Base-by-base conservation (phyloP, 768 basidiomycete species). In the Tephrocybe rancida region DNA sequence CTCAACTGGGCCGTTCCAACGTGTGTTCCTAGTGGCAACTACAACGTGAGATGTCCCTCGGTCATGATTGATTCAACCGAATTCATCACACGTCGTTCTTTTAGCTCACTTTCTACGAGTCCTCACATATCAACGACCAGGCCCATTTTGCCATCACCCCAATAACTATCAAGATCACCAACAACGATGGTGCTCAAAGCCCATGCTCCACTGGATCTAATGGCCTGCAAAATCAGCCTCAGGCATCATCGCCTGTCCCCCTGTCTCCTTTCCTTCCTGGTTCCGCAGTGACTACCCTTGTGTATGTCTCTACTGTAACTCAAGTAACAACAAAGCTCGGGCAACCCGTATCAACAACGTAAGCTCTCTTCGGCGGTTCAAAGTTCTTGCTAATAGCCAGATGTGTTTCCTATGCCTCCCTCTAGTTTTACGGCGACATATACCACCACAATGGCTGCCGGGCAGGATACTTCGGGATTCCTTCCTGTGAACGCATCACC, bases 101-200 rank as follows among this genome's bases (percentile, higher is more conserved):
- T 10, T 48, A 82, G 79, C 60, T 79, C 34, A 80, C 78, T 1
- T 68, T 78, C 44, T 80, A 81, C 55, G 80, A 82, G 56, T 54
- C 60, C 3, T 73, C 73, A 2, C 64, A 65, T 22, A 62, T 74
- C 32, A 64, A 74, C 26, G 64, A 62, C 24, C 44, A 62, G 21
- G 57, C 59, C 10, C 70, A 62, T 53, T 79, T 76, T 51, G 62
- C 70, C 18, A 77, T 79, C 50, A 77, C 75, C 13, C 67, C 73
- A 3, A 63, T 80, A 19, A 67, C 73, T 2, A 61, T 79, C 11
- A 62, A 61, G 3, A 62, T 80, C 27, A 49, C n/a, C n/a, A n/a
- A 64, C 25, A 75, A 74, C 55, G 34, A 56, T 16, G 58, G 53
- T 37, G 61, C 62, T 21, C 7, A 10, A 35, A 57, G 47, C 24